Evolutionary conservation across 139 green algal genomes (phyloP), one percentile per base, ranked within the genome.

Genomic region (Volvox reticuliferus): DNA sequence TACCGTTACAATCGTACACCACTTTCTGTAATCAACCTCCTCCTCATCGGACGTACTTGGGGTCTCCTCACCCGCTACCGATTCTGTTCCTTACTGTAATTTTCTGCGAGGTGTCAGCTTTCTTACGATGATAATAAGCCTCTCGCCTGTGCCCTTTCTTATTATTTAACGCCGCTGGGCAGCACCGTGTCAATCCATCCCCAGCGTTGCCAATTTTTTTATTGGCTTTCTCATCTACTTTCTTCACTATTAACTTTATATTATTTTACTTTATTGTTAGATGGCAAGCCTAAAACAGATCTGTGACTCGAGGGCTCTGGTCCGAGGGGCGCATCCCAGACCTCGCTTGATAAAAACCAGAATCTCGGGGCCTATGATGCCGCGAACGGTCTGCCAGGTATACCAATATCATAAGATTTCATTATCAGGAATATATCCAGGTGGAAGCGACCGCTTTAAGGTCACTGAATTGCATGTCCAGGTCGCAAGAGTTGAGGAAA

Each of bases 401-500:
- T 32, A 26, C 33, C 63, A 19, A 28, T 33, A 0, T 28, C 37
- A 79, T 79, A 79, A 21, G 33, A 79, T 79, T 36, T 79, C 9
- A 5, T 19, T n/a, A 13, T n/a, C 2, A 79, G 65, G 2, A 3
- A 9, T 2, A 2, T 73, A 9, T 30, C 21, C 65, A 28, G 65
- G 65, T 28, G 16, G 24, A 73, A 28, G 19, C 21, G 65, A 32
- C 21, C 5, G n/a, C 6, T 30, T n/a, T 13, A 37, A 79, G 20
- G 21, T 79, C 71, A 37, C 36, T 13, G 1, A 37, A 20, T 5
- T 79, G n/a, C 76, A 61, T 62, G 32, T 16, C 26, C 81, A 85
- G 76, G 87, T 91, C 14, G 62, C 87, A 21, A 81, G 78, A 32
- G 21, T 86, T 26, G 68, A 89, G 3, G 83, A 89, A 37, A 16